Base-by-base conservation (phyloP, 2,329 filamentous ascomycete species). In the Colletotrichum destructivum region DNA sequence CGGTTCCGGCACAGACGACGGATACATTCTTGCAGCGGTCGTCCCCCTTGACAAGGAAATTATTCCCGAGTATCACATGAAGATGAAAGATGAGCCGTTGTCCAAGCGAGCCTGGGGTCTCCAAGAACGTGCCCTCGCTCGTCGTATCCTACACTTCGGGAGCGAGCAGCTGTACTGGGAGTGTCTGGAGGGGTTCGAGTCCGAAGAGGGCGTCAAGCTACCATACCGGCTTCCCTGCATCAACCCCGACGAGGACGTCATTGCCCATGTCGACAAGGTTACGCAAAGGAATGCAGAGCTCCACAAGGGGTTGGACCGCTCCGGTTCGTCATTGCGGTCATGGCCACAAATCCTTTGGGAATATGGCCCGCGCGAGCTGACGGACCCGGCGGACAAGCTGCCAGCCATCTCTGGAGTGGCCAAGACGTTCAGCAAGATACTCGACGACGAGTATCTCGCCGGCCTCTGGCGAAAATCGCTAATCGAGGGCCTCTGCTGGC, bases 351-450 rank as follows among this genome's bases (percentile, higher is more conserved):
- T 72, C 5, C 16, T 72, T 7, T 21, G 38, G 12, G 54, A 69
- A 47, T 72, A 72, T 26, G 61, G 65, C 1, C 66, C 38, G 4
- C 35, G 59, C 18, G 60, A 74, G 2, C 56, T 81, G 18, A 76
- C 76, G 0, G 66, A 76, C 0, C 40, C 59, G 4, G 38, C 62
- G 0, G 79, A 81, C 52, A 76, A 76, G 23, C 73, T 81, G 5
- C 77, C 78, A 0, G 79, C 77, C 1, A 76, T 81, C 47, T 79
- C 78, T 3, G 79, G 77, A 0, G 69, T 80, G 26, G 80, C 79
- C 0, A 74, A 71, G 5, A 66, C 73, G 4, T 56, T 80, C 44
- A 75, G 75, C 40, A 67, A 72, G 44, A 74, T 66, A 2, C 75
- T 74, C 6, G 63, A 65, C 0, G 76, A 76, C 16, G 60, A 75